phyloP scores from a whole-genome alignment of 306 rosid species.

The Cyamopsis tetragonoloba region DNA sequence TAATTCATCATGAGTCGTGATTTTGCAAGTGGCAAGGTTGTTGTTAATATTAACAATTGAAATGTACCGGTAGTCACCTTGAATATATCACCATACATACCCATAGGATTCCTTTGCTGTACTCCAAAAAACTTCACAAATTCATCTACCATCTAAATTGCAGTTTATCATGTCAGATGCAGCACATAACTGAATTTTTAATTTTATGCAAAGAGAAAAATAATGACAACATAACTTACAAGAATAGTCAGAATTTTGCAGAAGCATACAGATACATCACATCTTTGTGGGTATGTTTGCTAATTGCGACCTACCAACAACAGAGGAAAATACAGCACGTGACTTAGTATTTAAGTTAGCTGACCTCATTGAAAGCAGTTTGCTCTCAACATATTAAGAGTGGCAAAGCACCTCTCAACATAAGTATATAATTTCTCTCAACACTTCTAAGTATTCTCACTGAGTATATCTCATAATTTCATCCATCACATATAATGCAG shows the following conservation, averaged over 20 bases:
- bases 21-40: slow-evolving; percentile 1
- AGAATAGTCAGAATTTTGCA: not conserved
- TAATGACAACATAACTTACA: not conserved
- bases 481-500: not conserved
- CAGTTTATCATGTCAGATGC: slow-evolving; percentile 37
- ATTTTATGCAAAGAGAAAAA: slow-evolving; percentile 10
- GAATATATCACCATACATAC: slow-evolving; percentile 90
- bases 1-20: not conserved
- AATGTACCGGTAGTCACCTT: slow-evolving; percentile 48
- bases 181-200: not conserved
- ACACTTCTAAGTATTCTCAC: not conserved
- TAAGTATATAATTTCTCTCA: too few relatives aligned
- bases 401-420: slow-evolving; percentile 72
- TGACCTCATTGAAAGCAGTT: slow-evolving; percentile 82
- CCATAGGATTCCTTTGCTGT: slow-evolving; percentile 78
- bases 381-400: slow-evolving; percentile 72
- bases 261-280: not conserved
- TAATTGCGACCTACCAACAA: not conserved
- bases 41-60: not conserved
- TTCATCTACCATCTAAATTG: slow-evolving; percentile 81
- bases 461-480: not conserved
- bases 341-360: slow-evolving; percentile 6
- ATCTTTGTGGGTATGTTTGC: not conserved
- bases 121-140: slow-evolving; percentile 85
- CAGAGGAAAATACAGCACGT: not conserved